A percentile compares a stretch with the other conserved stretches of the same genome.
These are phyloP conservation scores for Globisporangium alternatum DNA, from an alignment of 352 stramenopile genomes.

Conservation along the genomic window DNA sequence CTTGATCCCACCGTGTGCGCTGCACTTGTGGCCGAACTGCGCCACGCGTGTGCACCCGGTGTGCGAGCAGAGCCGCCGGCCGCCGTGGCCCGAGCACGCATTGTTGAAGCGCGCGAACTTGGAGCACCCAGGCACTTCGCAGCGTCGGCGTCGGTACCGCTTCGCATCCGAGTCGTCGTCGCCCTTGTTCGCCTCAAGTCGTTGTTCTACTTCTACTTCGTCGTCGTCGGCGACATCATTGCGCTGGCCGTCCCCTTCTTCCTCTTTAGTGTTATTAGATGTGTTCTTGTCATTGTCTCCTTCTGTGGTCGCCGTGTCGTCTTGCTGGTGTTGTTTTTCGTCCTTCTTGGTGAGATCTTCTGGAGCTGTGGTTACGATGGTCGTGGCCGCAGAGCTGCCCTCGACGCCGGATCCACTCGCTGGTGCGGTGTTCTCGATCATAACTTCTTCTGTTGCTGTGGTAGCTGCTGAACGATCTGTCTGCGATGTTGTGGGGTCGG, in stretches of 20 bases:
- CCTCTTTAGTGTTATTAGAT: not conserved
- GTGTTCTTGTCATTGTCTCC: not conserved
- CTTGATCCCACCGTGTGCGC: slow-evolving; percentile 72
- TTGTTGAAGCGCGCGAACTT: slow-evolving; percentile 85
- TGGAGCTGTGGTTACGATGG: not conserved
- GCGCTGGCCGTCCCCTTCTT: not conserved
- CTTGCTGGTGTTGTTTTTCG: not conserved
- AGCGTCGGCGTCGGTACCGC: slow-evolving; percentile 61
- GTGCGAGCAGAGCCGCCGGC: slow-evolving; percentile 68
- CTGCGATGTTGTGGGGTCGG: not conserved
- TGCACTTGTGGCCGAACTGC: slow-evolving; percentile 83
- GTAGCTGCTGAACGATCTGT: slow-evolving; percentile 16
- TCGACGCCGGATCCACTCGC: slow-evolving; percentile 8
- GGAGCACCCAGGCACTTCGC: slow-evolving; percentile 56
- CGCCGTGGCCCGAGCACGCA: slow-evolving; percentile 66
- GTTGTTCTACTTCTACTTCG: slow-evolving; percentile 2
- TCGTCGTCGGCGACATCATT: not conserved
- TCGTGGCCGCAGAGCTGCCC: slow-evolving; percentile 8
- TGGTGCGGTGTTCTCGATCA: slow-evolving; percentile 6
- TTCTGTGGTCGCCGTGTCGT: not conserved
- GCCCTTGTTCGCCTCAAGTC: not conserved
- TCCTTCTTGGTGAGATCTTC: slow-evolving; percentile 1
- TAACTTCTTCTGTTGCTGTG: not conserved
- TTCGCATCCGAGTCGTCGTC: slow-evolving; percentile 27
- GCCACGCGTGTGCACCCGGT: slow-evolving; percentile 64